Evolutionary conservation across 495 filamentous ascomycete genomes (phyloP), one percentile per base, ranked within the genome.

Genomic region (Cercophora newfieldiana): DNA sequence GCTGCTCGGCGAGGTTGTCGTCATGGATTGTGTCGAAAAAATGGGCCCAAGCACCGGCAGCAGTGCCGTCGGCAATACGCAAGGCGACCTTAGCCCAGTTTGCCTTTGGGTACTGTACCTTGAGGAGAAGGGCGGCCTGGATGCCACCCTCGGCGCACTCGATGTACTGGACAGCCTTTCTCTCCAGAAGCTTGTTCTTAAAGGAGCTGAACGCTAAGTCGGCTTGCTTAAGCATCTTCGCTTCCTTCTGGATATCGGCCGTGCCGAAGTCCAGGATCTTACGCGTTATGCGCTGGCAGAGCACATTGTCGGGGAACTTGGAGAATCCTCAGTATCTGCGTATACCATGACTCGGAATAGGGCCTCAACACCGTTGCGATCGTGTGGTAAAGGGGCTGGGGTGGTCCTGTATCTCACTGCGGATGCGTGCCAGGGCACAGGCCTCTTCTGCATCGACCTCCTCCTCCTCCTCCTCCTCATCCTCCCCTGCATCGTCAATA

Each of bases 91-190:
- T 62, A 8, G 24, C 65, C 53, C 60, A 62, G 19, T 63, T 63
- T 33, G 60, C 28, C 3, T 19, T 12, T 16, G 59, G 51, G 37
- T 67, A 67, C 37, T 67, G 59, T 28, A 63, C 48, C 29, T 67
- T 24, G 26, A 67, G 25, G 30, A 63, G 44, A 21, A 63, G n/a
- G 25, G 29, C 59, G 31, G 24, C 33, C 59, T 25, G 59, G 30
- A 66, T 62, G 37, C 57, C 59, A 28, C 65, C 65, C 47, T 66
- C 65, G 24, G 49, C 53, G 44, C 14, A 50, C 6, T 63, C 60
- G 25, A 67, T 67, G 25, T 63, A 63, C 54, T 63, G 65, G 37
- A 25, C 28, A 16, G 33, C 51, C 59, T 67, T 62, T 22, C 37
- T 33, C 19, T 67, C 59, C 53, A 67, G 65, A 7, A 66, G 29